Base-by-base conservation (phyloP, 306 rosid species). In the Erythrophleum fordii region DNA sequence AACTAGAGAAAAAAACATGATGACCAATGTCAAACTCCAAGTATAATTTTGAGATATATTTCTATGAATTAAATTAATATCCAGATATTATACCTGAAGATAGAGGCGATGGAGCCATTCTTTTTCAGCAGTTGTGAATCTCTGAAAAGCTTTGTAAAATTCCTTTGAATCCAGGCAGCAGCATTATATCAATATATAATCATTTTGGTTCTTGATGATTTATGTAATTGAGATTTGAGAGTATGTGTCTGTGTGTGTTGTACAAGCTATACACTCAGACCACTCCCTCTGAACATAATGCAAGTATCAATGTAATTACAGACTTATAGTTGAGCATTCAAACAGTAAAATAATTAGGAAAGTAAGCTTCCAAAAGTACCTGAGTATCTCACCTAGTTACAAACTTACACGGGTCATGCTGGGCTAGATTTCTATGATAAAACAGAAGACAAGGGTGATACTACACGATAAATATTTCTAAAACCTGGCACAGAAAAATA, bases 31-130 rank as follows among this genome's bases (percentile, higher is more conserved):
- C 44, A 60, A 83, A 59, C 56, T 23, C 49, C 22, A 35, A 18
- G 64, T 9, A 53, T 16, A 16, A 83, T 66, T 69, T 51, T 53
- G 61, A 75, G 56, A 52, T 61, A 69, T 44, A 79, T 78, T 34
- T 61, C 28, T n/a, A 42, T 34, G 65, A 65, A 67, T 23, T 4
- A 51, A 58, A 62, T n/a, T 59, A 64, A 76, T 45, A 83, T 77
- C 45, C 31, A 67, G 31, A 81, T 6, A 69, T 8, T 67, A 72
- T 84, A 89, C 98, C 97, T 92, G 91, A 69, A 90, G 89, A 76
- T 86, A 94, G 31, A 92, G 81, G 42, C 78, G 87, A 74, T 92
- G 94, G 61, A 92, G 97, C 76, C 39, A 72, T 39, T 91, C 89
- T 77, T 85, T 90, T 87, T 94, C 95, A 1, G 84, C 28, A 10